Conservation (phyloP, 2,329 filamentous ascomycete species). For the Aspergillus neoniger region DNA sequence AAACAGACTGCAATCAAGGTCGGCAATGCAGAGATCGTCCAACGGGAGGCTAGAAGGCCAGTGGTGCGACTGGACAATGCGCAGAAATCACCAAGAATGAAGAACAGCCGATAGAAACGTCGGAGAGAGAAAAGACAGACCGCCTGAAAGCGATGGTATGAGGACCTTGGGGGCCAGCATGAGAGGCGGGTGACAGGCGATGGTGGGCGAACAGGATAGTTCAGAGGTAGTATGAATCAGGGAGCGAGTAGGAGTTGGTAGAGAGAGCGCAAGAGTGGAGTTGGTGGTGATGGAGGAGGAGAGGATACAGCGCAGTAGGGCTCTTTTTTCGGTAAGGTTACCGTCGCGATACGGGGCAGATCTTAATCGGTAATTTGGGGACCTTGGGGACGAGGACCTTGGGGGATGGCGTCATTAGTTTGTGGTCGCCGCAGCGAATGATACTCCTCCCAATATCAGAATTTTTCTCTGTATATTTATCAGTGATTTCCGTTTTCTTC, state of each 20-base stretch:
- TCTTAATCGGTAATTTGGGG: slow-evolving; percentile 9
- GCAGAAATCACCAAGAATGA: slow-evolving; percentile 11
- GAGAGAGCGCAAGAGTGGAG: background rate
- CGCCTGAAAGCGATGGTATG: slow-evolving; percentile 17
- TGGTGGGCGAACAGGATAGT: background rate
- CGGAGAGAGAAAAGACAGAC: slow-evolving; percentile 14
- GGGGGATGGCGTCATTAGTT: slow-evolving; percentile 19
- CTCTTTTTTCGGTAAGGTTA: slow-evolving; percentile 9
- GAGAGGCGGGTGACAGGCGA: background rate
- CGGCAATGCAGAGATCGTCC: slow-evolving; percentile 11
- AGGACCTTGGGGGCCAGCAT: slow-evolving; percentile 26
- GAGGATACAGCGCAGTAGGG: slow-evolving; percentile 10
- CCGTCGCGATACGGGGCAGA: slow-evolving; percentile 3
- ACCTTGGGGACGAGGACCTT: slow-evolving; percentile 36
- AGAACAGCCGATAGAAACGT: slow-evolving; percentile 9
- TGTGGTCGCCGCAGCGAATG: background rate
- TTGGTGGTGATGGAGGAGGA: background rate
- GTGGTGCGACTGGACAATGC: slow-evolving; percentile 14
- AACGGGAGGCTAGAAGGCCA: slow-evolving; percentile 9
- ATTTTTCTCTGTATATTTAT: background rate
- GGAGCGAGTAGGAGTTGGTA: background rate
- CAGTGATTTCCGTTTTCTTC: background rate
- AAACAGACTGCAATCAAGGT: slow-evolving; percentile 4
- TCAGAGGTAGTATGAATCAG: background rate
- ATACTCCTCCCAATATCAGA: background rate